These are phyloP conservation scores for Trichosporon ovoides DNA, from an alignment of 1,284 basidiomycete species.

Conservation along the genomic window DNA sequence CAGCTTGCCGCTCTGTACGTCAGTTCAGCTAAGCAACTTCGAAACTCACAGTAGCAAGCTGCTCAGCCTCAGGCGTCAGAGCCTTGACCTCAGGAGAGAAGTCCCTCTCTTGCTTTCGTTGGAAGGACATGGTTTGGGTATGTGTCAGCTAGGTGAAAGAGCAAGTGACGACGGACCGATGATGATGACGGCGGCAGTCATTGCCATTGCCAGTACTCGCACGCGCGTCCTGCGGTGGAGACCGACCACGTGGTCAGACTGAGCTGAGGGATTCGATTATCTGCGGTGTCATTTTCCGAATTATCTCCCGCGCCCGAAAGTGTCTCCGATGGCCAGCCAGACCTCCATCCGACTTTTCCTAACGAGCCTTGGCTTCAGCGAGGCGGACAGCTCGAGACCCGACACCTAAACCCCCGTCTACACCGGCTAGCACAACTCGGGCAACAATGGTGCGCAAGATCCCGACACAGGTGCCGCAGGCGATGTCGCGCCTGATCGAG, in stretches of 20 bases:
- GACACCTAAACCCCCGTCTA: not conserved
- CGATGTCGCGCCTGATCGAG: constrained; percentile 75
- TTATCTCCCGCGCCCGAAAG: constrained; percentile 2
- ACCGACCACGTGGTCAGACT: constrained; percentile 10
- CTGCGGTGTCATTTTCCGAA: not conserved
- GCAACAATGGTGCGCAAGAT: constrained; percentile 85
- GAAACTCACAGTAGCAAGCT: constrained; percentile 48
- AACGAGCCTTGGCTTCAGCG: not conserved
- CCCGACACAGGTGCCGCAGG: constrained; percentile 81
- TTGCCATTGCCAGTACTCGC: constrained; percentile 5
- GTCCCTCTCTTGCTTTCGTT: constrained; percentile 55
- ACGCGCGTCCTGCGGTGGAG: constrained; percentile 11
- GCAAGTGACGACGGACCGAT: not conserved
- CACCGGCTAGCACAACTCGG: too few relatives aligned
- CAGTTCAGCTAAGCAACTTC: not conserved
- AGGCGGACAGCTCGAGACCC: not conserved
- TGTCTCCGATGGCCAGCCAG: not conserved
- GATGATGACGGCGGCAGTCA: constrained; percentile 1
- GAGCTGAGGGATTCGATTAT: not conserved
- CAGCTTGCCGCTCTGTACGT: constrained; percentile 60
- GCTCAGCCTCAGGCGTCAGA: constrained; percentile 50
- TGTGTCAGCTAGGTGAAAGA: constrained; percentile 1
- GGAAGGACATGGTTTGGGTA: constrained; percentile 36
- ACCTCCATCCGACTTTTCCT: constrained; percentile 21
- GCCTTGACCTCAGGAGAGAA: constrained; percentile 53